These are phyloP conservation scores for Secale cereale DNA, from an alignment of 176 grass and related monocot species.

Conservation along the genomic window DNA sequence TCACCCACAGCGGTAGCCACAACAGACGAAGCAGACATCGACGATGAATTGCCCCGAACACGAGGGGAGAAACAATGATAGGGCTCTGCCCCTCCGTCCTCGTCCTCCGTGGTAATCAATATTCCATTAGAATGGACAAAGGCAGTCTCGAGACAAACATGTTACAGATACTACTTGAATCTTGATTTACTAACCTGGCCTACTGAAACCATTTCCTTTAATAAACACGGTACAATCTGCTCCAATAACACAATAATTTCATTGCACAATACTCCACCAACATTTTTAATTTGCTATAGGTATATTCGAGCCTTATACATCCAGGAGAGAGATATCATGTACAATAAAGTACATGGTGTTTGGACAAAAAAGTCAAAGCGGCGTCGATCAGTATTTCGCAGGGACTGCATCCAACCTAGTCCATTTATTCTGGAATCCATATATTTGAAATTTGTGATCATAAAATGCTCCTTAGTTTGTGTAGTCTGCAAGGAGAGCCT, in stretches of 20 bases:
- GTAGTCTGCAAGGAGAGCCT: conserved; percentile 10
- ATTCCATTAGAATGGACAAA: not conserved
- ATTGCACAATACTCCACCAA: too few species aligned
- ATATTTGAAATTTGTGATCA: not conserved
- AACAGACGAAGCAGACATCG: too few species aligned
- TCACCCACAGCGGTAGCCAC: too few species aligned
- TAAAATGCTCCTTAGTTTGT: conserved; percentile 15
- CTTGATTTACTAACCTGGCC: not conserved
- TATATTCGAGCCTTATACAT: not conserved
- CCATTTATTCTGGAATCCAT: not conserved
- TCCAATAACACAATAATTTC: not conserved
- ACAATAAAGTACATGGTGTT: not conserved
- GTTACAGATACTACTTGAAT: too few species aligned
- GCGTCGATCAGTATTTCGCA: not conserved
- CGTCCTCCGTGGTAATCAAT: not conserved
- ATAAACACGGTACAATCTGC: not conserved
- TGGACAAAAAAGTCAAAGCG: not conserved
- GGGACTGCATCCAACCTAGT: not conserved
- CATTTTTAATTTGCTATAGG: not conserved
- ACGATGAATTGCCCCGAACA: too few species aligned
- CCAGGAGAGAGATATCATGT: not conserved
- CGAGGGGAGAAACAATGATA: too few species aligned
- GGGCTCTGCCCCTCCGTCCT: too few species aligned
- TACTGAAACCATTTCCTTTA: not conserved
- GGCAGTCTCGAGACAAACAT: not conserved